Percentiles rank a stretch among this genome's conserved stretches.
phyloP scores from a whole-genome alignment of 2,329 filamentous ascomycete species.

The Didymosphaeria variabile region DNA sequence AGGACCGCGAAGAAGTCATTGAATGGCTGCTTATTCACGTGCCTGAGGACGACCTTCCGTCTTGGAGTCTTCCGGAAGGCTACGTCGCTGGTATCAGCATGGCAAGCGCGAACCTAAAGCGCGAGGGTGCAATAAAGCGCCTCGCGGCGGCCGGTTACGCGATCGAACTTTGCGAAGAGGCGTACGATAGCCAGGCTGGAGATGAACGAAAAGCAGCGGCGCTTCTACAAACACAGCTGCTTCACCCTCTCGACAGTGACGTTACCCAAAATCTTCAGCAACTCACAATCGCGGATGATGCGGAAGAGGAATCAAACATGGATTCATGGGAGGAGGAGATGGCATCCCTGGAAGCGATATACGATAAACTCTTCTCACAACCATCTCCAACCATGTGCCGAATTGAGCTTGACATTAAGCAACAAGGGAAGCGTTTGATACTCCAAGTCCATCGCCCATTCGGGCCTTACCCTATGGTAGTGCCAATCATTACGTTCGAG shows the following conservation, averaged over 20 bases:
- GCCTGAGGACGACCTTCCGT: slow-evolving; percentile 93
- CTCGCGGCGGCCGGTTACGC: slow-evolving; percentile 87
- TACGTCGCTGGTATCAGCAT: slow-evolving; percentile 92
- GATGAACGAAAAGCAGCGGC: slow-evolving; percentile 83
- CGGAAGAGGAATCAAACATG: slow-evolving; percentile 52
- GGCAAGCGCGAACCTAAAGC: slow-evolving; percentile 80
- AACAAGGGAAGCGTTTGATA: slow-evolving; percentile 55
- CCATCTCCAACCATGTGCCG: slow-evolving; percentile 72
- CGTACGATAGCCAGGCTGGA: slow-evolving; percentile 73
- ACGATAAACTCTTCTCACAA: slow-evolving; percentile 68
- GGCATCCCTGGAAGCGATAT: slow-evolving; percentile 84
- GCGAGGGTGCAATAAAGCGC: slow-evolving; percentile 83
- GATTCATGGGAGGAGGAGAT: slow-evolving; percentile 87
- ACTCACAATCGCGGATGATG: slow-evolving; percentile 48
- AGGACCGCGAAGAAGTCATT: slow-evolving; percentile 88
- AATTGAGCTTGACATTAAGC: slow-evolving; percentile 68
- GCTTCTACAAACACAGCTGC: slow-evolving; percentile 75
- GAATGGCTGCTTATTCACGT: slow-evolving; percentile 98
- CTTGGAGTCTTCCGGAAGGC: slow-evolving; percentile 89
- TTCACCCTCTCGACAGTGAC: slow-evolving; percentile 51
- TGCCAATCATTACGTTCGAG: slow-evolving; percentile 75
- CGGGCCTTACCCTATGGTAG: slow-evolving; percentile 72
- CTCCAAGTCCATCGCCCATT: slow-evolving; percentile 76
- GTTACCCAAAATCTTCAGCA: slow-evolving; percentile 44
- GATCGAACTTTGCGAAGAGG: slow-evolving; percentile 79